Evolutionary conservation across 2,329 filamentous ascomycete species (phyloP), one percentile per base, ranked within the genome.

Genomic region (Lasiodiplodia gonubiensis): DNA sequence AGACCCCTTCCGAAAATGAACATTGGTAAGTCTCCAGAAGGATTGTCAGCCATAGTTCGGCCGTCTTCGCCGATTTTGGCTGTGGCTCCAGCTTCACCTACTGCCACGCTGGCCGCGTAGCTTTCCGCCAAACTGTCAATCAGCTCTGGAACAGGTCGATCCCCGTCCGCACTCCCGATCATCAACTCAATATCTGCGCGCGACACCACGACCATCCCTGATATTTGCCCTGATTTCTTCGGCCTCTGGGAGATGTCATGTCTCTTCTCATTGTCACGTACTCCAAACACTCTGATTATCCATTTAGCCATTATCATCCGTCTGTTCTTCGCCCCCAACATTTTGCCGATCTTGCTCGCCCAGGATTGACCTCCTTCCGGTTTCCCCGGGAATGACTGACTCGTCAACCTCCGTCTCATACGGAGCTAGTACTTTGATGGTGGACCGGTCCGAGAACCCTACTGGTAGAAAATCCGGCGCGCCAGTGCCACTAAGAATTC

Each of bases 231-330:
- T 8, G 8, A 30, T 30, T 30, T 33, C 30, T 33, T 33, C 30
- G 30, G 30, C 1, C 30, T 33, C 30, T 8, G 7, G 7, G 7
- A 33, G 1, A 33, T 33, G 30, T 33, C 30, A 2, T 33, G 30
- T 33, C 30, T 6, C 10, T 33, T 33, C 10, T 33, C 30, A 8
- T 33, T 33, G 7, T 33, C n/a, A 10, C 30, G 16, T 65, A 27
- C 25, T 23, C 39, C 39, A 37, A 35, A 10, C 52, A 67, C 25
- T 67, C 65, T 8, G 30, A 57, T 39, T 3, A 23, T 67, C 65
- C 64, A 65, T 14, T 39, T 23, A 3, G 53, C 57, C 10, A 46
- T 67, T 12, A 16, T 2, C 27, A 66, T 30, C 33, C 35, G n/a
- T 3, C 33, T 35, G 59, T n/a, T 35, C 52, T 23, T 57, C 60